Conservation (phyloP, 371 early-diverging fungal genomes). For the Nosema muscidifuracis region DNA sequence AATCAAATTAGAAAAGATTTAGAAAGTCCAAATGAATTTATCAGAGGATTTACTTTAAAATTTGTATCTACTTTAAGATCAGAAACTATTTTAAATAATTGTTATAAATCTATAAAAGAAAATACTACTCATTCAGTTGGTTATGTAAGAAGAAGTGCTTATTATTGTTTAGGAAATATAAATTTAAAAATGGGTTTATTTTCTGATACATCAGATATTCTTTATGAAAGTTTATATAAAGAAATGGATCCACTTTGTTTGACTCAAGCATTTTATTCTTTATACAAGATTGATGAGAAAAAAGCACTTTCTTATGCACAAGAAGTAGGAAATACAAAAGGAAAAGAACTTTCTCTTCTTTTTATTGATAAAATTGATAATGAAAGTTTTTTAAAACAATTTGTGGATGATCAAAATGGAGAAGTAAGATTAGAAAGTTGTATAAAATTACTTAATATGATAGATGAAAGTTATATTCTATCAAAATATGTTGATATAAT, state of each 20-base stretch:
- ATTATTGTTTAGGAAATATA: constrained; percentile 64
- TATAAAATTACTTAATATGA: constrained; percentile 31
- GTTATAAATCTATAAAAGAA: constrained; percentile 38
- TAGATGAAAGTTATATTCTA: not conserved
- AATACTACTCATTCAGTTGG: constrained; percentile 78
- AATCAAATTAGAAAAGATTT: constrained; percentile 91
- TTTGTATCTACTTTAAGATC: constrained; percentile 84
- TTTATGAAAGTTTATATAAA: constrained; percentile 34
- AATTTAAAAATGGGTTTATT: constrained; percentile 33
- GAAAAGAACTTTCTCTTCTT: constrained; percentile 35
- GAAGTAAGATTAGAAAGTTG: constrained; percentile 33
- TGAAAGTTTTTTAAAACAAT: constrained; percentile 21
- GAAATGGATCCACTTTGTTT: constrained; percentile 53
- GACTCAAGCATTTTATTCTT: constrained; percentile 47
- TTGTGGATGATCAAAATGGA: constrained; percentile 5
- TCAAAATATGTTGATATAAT: constrained; percentile 11
- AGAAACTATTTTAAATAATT: constrained; percentile 67
- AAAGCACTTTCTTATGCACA: constrained; percentile 8
- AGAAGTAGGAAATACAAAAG: constrained; percentile 29
- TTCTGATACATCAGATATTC: constrained; percentile 21
- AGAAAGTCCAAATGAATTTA: constrained; percentile 93
- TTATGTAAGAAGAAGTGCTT: constrained; percentile 91
- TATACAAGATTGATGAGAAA: constrained; percentile 20
- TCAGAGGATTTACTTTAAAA: constrained; percentile 83
- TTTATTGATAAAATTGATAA: constrained; percentile 25